These are phyloP conservation scores for Diaporthe sp. DNA, from an alignment of 2,329 filamentous ascomycete genomes.

Conservation along the genomic window DNA sequence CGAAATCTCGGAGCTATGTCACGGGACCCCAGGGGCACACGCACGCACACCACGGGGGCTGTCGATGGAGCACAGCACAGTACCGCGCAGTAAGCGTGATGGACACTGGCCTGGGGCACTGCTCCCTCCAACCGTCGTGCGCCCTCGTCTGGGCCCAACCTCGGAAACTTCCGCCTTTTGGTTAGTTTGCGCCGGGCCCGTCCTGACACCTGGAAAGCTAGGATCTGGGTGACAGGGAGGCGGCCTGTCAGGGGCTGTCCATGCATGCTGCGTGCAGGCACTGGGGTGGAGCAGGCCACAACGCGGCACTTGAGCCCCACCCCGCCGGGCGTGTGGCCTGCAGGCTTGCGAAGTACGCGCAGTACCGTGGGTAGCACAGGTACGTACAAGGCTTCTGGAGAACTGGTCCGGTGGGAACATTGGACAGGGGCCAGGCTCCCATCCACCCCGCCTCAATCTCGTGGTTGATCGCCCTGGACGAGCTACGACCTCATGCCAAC, in stretches of 20 bases:
- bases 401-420: slow-evolving; percentile 1
- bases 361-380: neutral
- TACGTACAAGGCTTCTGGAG: neutral
- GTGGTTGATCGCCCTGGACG: slow-evolving; percentile 26
- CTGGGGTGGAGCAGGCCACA: slow-evolving; percentile 22
- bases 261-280: slow-evolving; percentile 8
- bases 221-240: slow-evolving; percentile 12
- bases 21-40: neutral
- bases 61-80: slow-evolving; percentile 8
- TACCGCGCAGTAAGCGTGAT: slow-evolving; percentile 20
- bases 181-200: slow-evolving; percentile 18
- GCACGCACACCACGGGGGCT: neutral
- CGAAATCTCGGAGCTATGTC: slow-evolving; percentile 28
- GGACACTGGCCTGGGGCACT: neutral
- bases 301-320: slow-evolving; percentile 31
- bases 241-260: slow-evolving; percentile 17
- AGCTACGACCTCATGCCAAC: slow-evolving; percentile 15
- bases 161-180: slow-evolving; percentile 29
- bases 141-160: neutral
- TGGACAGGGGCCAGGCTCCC: slow-evolving; percentile 17
- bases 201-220: slow-evolving; percentile 5
- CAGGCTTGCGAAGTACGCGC: neutral
- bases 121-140: neutral
- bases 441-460: slow-evolving; percentile 26
- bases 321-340: neutral